These are phyloP conservation scores for Beta vulgaris DNA, from an alignment of 148 eudicot genomes.

Conservation along the genomic window DNA sequence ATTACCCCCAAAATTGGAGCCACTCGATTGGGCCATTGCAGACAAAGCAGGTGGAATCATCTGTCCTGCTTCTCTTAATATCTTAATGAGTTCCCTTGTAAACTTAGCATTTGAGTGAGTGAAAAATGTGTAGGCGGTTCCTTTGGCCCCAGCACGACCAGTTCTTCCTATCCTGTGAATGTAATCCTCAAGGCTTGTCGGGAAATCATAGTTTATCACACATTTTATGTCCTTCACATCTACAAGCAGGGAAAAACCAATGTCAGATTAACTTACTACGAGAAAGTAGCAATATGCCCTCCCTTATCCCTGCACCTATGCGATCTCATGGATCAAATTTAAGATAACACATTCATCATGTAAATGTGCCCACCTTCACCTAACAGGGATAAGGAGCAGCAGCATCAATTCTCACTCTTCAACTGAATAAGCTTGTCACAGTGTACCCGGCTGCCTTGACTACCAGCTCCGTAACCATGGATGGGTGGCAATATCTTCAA, in stretches of 20 bases:
- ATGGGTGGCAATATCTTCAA: slow-evolving; percentile 66
- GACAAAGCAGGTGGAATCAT: slow-evolving; percentile 63
- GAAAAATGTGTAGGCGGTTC: slow-evolving; percentile 88
- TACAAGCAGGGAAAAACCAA: slow-evolving; percentile 32
- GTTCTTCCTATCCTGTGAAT: slow-evolving; percentile 97
- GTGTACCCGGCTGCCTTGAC: slow-evolving; percentile 83
- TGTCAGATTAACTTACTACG: slow-evolving; percentile 18
- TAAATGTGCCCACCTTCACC: slow-evolving; percentile 97
- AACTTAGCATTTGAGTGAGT: slow-evolving; percentile 78
- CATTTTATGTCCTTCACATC: slow-evolving; percentile 99
- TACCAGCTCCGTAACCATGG: slow-evolving; percentile 77
- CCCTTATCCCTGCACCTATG: slow-evolving; percentile 90
- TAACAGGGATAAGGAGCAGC: slow-evolving; percentile 99
- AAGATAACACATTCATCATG: slow-evolving; percentile 70
- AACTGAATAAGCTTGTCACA: slow-evolving; percentile 49
- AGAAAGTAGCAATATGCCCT: slow-evolving; percentile 32
- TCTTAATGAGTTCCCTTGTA: slow-evolving; percentile 75
- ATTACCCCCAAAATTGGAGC: slow-evolving; percentile 59
- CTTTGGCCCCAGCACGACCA: slow-evolving; percentile 96
- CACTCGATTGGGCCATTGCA: slow-evolving; percentile 59
- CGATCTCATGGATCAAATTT: slow-evolving; percentile 52
- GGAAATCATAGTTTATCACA: slow-evolving; percentile 91
- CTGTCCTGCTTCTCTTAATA: slow-evolving; percentile 92
- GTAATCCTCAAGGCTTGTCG: slow-evolving; percentile 88
- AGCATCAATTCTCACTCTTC: slow-evolving; percentile 53